A percentile compares a stretch with the other conserved stretches of the same genome.
phyloP scores from a whole-genome alignment of 163 green algal genomes.

The Scenedesmus sp. region DNA sequence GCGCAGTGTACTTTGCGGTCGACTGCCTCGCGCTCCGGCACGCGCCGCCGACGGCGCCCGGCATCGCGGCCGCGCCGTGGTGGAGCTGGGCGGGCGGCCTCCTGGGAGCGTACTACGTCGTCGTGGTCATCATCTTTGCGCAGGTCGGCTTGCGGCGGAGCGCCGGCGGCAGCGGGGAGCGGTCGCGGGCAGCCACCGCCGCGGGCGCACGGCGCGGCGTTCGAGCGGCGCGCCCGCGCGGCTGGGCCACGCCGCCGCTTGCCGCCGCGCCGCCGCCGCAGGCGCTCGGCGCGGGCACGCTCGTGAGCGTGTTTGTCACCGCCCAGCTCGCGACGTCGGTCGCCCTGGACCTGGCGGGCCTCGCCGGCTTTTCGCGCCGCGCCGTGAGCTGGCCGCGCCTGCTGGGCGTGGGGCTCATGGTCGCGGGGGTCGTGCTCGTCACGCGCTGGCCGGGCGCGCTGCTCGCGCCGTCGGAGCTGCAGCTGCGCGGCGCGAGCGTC shows the following conservation, averaged over 20 bases:
- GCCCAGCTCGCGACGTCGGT: conserved; percentile 34
- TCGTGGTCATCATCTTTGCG: conserved; percentile 50
- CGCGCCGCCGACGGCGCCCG: conserved; percentile 7
- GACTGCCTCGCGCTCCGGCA: conserved; percentile 5
- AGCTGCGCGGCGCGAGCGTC: background rate
- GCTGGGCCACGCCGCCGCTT: too few species aligned
- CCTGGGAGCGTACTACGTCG: conserved; percentile 51
- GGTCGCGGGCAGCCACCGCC: too few species aligned
- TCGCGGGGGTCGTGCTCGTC: conserved; percentile 38
- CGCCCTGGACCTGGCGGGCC: conserved; percentile 23
- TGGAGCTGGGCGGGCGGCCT: conserved; percentile 51
- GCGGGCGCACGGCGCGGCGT: too few species aligned
- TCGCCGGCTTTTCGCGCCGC: background rate
- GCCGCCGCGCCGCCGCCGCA: too few species aligned
- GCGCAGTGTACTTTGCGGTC: conserved; percentile 9
- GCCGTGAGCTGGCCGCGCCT: conserved; percentile 9
- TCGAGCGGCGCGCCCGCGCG: too few species aligned
- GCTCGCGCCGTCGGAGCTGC: background rate
- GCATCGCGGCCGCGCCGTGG: conserved; percentile 43
- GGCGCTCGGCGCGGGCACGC: conserved; percentile 25
- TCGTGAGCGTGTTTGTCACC: conserved; percentile 30
- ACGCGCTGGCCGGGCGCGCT: background rate
- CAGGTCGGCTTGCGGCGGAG: too few species aligned
- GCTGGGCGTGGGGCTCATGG: conserved; percentile 22
- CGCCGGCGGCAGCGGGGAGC: too few species aligned